Conservation (phyloP, 192 early-diverging fungal species). For the Entrophospora sp. region DNA sequence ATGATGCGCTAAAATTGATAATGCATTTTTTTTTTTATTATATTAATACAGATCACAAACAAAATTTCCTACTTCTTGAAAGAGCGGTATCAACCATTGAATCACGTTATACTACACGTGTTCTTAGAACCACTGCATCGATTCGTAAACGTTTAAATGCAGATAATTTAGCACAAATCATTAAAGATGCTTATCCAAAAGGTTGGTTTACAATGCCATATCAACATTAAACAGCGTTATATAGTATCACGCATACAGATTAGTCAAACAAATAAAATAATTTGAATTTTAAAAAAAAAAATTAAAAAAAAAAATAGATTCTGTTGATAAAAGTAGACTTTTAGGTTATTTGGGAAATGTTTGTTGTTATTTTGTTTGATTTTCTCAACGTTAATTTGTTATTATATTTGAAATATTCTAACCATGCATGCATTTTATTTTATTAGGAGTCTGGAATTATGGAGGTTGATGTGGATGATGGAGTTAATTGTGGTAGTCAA, state of each 20-base stretch:
- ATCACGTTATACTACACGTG: conserved; percentile 79
- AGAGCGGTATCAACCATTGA: conserved; percentile 78
- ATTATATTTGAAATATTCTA: too few species aligned
- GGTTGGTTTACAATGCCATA: too few species aligned
- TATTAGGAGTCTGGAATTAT: conserved; percentile 34
- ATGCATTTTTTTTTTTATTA: background rate
- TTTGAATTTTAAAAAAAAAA: too few species aligned
- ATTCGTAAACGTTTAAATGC: conserved; percentile 70
- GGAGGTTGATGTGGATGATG: conserved; percentile 39
- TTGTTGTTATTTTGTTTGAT: too few species aligned
- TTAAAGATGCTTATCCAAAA: conserved; percentile 40
- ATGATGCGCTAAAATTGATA: background rate
- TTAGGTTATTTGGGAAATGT: conserved; percentile 28
- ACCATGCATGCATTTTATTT: too few species aligned
- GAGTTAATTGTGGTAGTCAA: conserved; percentile 22
- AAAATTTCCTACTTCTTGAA: conserved; percentile 72
- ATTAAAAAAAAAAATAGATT: conserved; percentile 17
- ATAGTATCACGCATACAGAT: too few species aligned
- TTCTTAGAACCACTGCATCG: conserved; percentile 67
- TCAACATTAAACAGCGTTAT: too few species aligned
- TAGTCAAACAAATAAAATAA: too few species aligned
- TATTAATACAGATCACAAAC: conserved; percentile 82
- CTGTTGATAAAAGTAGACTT: conserved; percentile 24
- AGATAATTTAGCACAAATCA: conserved; percentile 52
- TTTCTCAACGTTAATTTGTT: too few species aligned